These are phyloP conservation scores for Picochlorum sp. DNA, from an alignment of 139 green algal genomes.

Conservation along the genomic window DNA sequence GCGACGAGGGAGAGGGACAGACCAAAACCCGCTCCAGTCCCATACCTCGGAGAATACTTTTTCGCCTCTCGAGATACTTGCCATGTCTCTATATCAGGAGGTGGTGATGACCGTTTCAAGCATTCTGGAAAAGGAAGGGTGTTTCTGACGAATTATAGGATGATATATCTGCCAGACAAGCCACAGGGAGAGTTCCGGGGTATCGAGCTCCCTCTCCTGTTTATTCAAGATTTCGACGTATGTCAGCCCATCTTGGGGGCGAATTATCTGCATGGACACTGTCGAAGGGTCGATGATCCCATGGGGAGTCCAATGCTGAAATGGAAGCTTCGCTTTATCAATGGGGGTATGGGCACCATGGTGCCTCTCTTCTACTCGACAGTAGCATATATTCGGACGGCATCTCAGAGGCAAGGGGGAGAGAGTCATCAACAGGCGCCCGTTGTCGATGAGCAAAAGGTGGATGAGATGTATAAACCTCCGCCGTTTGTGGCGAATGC, in stretches of 20 bases:
- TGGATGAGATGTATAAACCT: neutral
- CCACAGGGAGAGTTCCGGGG: slow-evolving; percentile 41
- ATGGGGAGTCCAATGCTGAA: slow-evolving; percentile 54
- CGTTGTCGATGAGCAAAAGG: neutral
- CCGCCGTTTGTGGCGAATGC: slow-evolving; percentile 5
- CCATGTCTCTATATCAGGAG: slow-evolving; percentile 37
- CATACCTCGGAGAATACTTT: slow-evolving; percentile 55
- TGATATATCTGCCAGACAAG: slow-evolving; percentile 70
- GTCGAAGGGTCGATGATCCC: slow-evolving; percentile 44
- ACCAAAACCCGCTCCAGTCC: slow-evolving; percentile 35
- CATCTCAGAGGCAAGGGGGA: neutral
- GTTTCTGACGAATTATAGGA: slow-evolving; percentile 53
- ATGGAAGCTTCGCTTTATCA: slow-evolving; percentile 80
- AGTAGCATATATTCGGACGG: slow-evolving; percentile 21
- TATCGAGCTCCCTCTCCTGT: slow-evolving; percentile 80
- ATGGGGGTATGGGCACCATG: slow-evolving; percentile 76
- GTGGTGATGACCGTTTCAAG: slow-evolving; percentile 55
- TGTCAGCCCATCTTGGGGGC: slow-evolving; percentile 90
- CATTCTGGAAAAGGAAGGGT: slow-evolving; percentile 22
- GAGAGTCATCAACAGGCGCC: neutral
- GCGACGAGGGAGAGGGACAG: neutral
- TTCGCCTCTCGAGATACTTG: slow-evolving; percentile 43
- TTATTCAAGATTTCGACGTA: slow-evolving; percentile 74
- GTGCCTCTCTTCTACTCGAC: slow-evolving; percentile 76
- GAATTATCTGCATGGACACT: slow-evolving; percentile 82